phyloP scores from a whole-genome alignment of 1,284 basidiomycete species.

The Cutaneotrichosporon sp. region DNA sequence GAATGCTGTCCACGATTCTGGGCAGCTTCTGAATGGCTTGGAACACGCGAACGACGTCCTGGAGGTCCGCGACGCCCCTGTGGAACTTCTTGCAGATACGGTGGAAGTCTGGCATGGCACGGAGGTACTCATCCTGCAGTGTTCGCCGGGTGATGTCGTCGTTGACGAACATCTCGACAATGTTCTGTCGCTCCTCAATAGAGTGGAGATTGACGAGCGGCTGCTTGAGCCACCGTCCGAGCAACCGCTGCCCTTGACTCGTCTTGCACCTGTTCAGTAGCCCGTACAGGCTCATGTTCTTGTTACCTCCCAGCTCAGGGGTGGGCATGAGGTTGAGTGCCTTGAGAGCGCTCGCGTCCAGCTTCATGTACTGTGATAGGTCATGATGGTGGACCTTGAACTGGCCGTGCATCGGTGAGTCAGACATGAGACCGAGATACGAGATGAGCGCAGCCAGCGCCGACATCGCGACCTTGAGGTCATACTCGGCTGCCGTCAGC shows the following conservation, averaged over 20 bases:
- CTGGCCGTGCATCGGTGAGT: constrained; percentile 73
- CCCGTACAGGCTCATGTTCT: constrained; percentile 83
- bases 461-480: constrained; percentile 70
- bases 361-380: constrained; percentile 87
- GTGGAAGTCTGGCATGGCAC: constrained; percentile 89
- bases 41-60: constrained; percentile 94
- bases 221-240: constrained; percentile 94
- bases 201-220: constrained; percentile 91
- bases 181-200: constrained; percentile 75
- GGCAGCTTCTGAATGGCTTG: constrained; percentile 80
- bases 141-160: constrained; percentile 63
- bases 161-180: constrained; percentile 82
- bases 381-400: constrained; percentile 84
- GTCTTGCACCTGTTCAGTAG: constrained; percentile 95
- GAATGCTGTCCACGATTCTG: constrained; percentile 63
- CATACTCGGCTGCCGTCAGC: constrained; percentile 62
- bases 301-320: constrained; percentile 56
- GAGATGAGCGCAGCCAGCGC: constrained; percentile 74
- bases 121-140: constrained; percentile 73
- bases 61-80: constrained; percentile 73
- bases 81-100: constrained; percentile 91
- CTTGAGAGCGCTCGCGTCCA: constrained; percentile 89
- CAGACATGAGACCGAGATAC: constrained; percentile 78
- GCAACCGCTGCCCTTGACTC: constrained; percentile 83
- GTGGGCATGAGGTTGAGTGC: constrained; percentile 83